Base-by-base conservation (phyloP, 495 filamentous ascomycete genomes). In the Tuber melanosporum region DNA sequence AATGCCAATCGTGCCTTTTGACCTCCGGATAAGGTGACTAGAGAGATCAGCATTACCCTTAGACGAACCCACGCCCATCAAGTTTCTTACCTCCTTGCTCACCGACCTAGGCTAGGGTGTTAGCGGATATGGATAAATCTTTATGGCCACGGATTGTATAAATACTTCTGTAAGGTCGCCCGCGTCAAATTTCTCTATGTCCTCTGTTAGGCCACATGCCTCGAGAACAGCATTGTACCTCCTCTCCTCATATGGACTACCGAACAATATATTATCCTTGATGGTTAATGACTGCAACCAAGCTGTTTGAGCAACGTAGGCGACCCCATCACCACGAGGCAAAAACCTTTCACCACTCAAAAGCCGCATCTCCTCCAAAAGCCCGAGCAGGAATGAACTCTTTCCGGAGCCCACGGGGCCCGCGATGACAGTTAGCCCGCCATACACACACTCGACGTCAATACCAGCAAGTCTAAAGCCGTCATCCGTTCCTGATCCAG, bases 1-100 rank as follows among this genome's bases (percentile, higher is more conserved):
- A 94, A 85, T 14, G 90, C 89, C 41, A 92, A 86, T 20, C 92
- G 86, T 84, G 91, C 91, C 71, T 89, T 88, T 80, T 94, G 92
- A 0, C 92, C 92, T 72, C 92, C 92, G 15, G 89, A 91, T 5
- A 94, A 86, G 72, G 88, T 91, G 36, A 92, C 88, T 88, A 76
- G 5, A 87, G 52, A 87, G 75, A 41, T 87, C 84, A 72, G 87
- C 84, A 20, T 88, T 84, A 66, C 84, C 75, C 70, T 81, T 79
- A 10, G 86, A 85, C 49, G 87, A 87, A 72, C 87, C 86, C 26
- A 86, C 84, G 80, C 88, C 86, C 17, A 88, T 46, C 4, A 71
- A 17, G 6, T 22, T 39, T 52, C 76, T 76, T n/a, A 77, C 76
- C 76, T 0, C 92, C 92, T 74, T 77, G 74, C 70, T 77, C 76